Conservation (phyloP, 1,284 basidiomycete species). For the Ustilago trichophora region DNA sequence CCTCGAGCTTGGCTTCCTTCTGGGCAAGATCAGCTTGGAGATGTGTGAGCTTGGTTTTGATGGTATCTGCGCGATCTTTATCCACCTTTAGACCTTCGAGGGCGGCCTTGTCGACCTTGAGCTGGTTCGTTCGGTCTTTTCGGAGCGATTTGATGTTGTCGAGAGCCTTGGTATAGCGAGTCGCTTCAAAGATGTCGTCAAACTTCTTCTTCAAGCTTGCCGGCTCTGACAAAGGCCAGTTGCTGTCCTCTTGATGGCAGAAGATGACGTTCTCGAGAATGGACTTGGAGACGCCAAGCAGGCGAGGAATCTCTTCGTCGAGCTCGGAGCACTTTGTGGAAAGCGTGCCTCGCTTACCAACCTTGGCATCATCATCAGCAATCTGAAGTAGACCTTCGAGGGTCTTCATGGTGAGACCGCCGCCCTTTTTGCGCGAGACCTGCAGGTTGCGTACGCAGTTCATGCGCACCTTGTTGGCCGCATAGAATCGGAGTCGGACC, state of each 20-base stretch:
- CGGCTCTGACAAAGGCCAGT: slow-evolving; percentile 95
- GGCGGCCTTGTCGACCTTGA: slow-evolving; percentile 91
- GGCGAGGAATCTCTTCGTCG: slow-evolving; percentile 85
- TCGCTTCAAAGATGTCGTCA: slow-evolving; percentile 99
- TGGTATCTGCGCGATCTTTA: slow-evolving; percentile 82
- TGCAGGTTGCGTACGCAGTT: slow-evolving; percentile 91
- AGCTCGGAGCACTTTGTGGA: slow-evolving; percentile 73
- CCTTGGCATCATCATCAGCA: slow-evolving; percentile 76
- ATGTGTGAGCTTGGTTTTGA: slow-evolving; percentile 48
- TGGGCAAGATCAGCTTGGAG: slow-evolving; percentile 49
- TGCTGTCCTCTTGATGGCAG: slow-evolving; percentile 98
- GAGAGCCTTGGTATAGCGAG: slow-evolving; percentile 84
- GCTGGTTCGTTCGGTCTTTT: slow-evolving; percentile 87
- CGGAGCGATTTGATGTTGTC: slow-evolving; percentile 81
- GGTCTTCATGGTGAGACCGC: slow-evolving; percentile 92
- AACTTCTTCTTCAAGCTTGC: slow-evolving; percentile 95
- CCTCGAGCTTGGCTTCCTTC: slow-evolving; percentile 53
- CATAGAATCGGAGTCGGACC: slow-evolving; percentile 90
- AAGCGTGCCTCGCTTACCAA: slow-evolving; percentile 64
- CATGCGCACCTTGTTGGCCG: slow-evolving; percentile 80
- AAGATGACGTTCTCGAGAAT: slow-evolving; percentile 99
- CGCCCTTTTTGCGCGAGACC: slow-evolving; percentile 79
- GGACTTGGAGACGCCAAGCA: slow-evolving; percentile 91
- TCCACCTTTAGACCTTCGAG: slow-evolving; percentile 82
- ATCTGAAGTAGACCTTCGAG: slow-evolving; percentile 87